Conservation (phyloP, 129 eudicot genomes). For the Pulicaria dysenterica region DNA sequence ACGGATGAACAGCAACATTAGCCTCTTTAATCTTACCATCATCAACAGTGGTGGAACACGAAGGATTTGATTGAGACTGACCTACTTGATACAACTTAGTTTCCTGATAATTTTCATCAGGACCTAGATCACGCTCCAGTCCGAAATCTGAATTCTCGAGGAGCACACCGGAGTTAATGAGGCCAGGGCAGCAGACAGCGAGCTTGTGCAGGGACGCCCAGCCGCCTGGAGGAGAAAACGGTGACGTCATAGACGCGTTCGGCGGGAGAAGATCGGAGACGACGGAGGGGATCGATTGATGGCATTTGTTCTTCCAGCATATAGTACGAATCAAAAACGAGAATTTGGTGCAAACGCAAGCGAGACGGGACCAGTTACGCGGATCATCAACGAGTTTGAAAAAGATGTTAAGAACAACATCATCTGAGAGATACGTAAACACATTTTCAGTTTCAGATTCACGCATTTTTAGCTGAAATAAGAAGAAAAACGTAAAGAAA, state of each 20-base stretch:
- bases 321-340: slow-evolving; percentile 47
- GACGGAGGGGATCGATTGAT: slow-evolving; percentile 52
- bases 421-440: slow-evolving; percentile 67
- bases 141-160: slow-evolving; percentile 88
- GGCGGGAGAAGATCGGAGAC: slow-evolving; percentile 60
- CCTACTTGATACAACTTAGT: slow-evolving; percentile 21
- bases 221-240: slow-evolving; percentile 48
- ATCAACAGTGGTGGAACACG: slow-evolving; percentile 32
- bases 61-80: slow-evolving; percentile 23
- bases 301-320: slow-evolving; percentile 65
- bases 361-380: slow-evolving; percentile 69
- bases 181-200: slow-evolving; percentile 87
- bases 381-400: slow-evolving; percentile 72
- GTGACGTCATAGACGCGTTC: slow-evolving; percentile 32
- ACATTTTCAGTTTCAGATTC: slow-evolving; percentile 28
- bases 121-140: slow-evolving; percentile 74
- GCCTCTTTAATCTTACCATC: slow-evolving; percentile 11
- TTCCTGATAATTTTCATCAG: slow-evolving; percentile 46
- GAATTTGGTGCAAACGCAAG: slow-evolving; percentile 82
- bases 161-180: slow-evolving; percentile 68
- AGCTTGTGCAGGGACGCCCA: slow-evolving; percentile 84
- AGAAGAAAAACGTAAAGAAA: not conserved
- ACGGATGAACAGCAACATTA: not conserved
- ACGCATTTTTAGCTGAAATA: slow-evolving; percentile 24
- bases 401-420: slow-evolving; percentile 69